phyloP scores from a whole-genome alignment of 352 stramenopile species.

The Phytopythium chamaehyphon region DNA sequence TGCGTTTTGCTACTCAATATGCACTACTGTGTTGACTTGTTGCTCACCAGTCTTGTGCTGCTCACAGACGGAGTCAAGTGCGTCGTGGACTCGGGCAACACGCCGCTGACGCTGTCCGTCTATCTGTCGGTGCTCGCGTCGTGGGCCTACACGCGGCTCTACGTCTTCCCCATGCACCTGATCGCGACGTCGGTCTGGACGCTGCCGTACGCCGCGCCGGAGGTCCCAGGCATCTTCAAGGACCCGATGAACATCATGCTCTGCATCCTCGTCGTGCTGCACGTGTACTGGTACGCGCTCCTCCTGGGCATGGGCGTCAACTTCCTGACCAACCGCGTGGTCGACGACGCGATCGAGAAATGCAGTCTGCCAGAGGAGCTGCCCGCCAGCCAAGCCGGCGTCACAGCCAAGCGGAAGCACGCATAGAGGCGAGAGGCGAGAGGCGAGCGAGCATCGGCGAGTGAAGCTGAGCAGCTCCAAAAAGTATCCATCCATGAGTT shows the following conservation, averaged over 20 bases:
- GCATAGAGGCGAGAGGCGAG: not conserved
- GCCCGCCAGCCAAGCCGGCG: not conserved
- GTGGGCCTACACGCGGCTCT: slow-evolving; percentile 41
- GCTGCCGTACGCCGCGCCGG: slow-evolving; percentile 20
- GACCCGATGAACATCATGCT: slow-evolving; percentile 33
- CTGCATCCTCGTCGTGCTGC: slow-evolving; percentile 34
- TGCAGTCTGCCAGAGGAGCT: slow-evolving; percentile 10
- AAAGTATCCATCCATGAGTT: too few relatives aligned
- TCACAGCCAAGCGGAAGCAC: slow-evolving; percentile 2
- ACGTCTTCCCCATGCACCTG: slow-evolving; percentile 38
- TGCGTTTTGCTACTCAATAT: slow-evolving; percentile 24
- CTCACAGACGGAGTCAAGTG: slow-evolving; percentile 32
- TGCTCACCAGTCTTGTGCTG: slow-evolving; percentile 4
- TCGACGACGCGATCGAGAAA: slow-evolving; percentile 38
- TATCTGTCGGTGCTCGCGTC: slow-evolving; percentile 33
- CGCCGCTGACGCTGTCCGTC: slow-evolving; percentile 22
- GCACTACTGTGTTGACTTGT: not conserved
- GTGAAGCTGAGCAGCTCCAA: too few relatives aligned
- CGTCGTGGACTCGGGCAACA: slow-evolving; percentile 30
- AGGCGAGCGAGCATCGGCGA: not conserved
- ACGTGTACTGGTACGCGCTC: slow-evolving; percentile 40
- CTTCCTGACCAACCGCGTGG: slow-evolving; percentile 23
- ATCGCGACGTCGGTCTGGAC: slow-evolving; percentile 31
- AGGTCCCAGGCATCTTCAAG: slow-evolving; percentile 29
- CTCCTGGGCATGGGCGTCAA: slow-evolving; percentile 43